Conservation (phyloP, 2,329 filamentous ascomycete genomes). For the Sporothrix pseudoabietina region DNA sequence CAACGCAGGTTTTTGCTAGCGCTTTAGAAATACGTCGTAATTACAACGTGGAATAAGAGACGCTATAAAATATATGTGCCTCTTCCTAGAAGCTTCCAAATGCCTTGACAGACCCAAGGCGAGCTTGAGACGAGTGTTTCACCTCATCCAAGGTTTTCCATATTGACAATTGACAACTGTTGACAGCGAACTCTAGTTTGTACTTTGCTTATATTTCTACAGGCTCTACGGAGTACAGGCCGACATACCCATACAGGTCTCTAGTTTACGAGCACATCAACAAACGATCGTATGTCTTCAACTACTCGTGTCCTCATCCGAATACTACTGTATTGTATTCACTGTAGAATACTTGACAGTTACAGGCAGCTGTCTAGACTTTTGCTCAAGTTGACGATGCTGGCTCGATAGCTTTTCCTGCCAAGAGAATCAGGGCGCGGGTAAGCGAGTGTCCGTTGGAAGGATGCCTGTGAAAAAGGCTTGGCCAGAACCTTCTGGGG, state of each 20-base stretch:
- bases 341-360: not conserved
- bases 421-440: slow-evolving; percentile 15
- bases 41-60: not conserved
- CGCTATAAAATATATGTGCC: not conserved
- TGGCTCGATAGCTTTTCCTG: not conserved
- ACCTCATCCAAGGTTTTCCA: not conserved
- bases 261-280: not conserved
- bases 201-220: not conserved
- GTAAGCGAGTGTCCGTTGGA: not conserved
- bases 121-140: slow-evolving; percentile 10
- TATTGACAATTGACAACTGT: not conserved
- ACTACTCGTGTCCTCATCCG: not conserved
- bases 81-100: not conserved
- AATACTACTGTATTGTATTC: not conserved
- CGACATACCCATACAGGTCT: not conserved
- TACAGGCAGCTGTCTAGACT: not conserved
- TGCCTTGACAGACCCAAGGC: slow-evolving; percentile 1
- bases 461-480: not conserved
- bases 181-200: not conserved
- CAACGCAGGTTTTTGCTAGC: not conserved
- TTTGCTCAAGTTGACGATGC: slow-evolving; percentile 1
- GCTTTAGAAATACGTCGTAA: not conserved
- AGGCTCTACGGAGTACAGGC: not conserved
- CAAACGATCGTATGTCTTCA: not conserved
- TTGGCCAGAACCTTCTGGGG: not conserved